Evolutionary conservation across 768 basidiomycete species (phyloP), one percentile per base, ranked within the genome.

Genomic region (Mycena crocata): DNA sequence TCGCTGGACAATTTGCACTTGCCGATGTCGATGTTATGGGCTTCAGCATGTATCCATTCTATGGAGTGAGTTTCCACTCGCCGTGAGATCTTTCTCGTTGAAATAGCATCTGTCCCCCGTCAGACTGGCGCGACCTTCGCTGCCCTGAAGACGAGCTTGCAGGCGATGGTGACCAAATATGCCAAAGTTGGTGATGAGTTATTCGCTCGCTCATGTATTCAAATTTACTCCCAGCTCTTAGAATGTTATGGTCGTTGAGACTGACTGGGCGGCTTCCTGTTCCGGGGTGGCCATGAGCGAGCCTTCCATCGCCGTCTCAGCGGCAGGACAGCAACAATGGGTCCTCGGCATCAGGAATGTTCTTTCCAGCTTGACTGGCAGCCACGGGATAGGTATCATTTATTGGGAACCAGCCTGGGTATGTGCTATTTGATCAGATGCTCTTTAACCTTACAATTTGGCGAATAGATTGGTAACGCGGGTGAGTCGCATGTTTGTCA

Each of bases 391-490:
- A 44, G 83, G 84, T 5, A 80, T 85, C 69, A 82, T 86, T n/a
- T 89, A 90, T 71, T 90, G 89, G 89, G 88, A 90, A 69, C 89
- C 89, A 24, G 87, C 81, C 49, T 90, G 89, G 89, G 80, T 89
- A 2, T 7, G 9, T 39, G 5, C 17, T 19, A 34, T 30, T 31
- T 26, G 13, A 19, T 7, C 39, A 55, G 5, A 2, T 35, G 10
- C 12, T 14, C 0, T 3, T 54, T 23, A 45, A 19, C 12, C 44
- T 58, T 34, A n/a, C n/a, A n/a, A 35, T 46, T 12, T 42, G 28
- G 13, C 46, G 24, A 8, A 8, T 30, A 68, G 67, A 50, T 68
- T 28, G 67, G 67, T 3, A 68, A 61, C 28, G 67, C 64, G 31
- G 64, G 64, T 57, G 37, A 30, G 56, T 51, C 55, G 0, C 42